Percentiles rank a stretch among this genome's conserved stretches.
These are phyloP conservation scores for Hypholoma fasciculare DNA, from an alignment of 768 basidiomycete species.

Conservation along the genomic window DNA sequence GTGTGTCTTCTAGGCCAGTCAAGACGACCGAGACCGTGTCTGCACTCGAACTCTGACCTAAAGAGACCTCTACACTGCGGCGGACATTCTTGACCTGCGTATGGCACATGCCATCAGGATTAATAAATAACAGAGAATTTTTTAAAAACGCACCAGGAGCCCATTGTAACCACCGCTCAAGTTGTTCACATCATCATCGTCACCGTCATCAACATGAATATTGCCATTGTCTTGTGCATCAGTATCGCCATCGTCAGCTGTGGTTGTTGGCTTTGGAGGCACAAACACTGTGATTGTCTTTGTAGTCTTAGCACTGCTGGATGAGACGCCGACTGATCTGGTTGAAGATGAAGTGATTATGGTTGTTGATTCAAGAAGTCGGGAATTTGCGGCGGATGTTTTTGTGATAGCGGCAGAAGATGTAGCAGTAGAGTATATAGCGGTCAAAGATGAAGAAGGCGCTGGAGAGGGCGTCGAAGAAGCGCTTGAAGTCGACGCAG, in stretches of 20 bases:
- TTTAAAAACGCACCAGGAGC: not conserved
- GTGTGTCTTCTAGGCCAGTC: conserved; percentile 20
- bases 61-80: conserved; percentile 17
- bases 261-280: conserved; percentile 9
- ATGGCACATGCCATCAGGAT: not conserved
- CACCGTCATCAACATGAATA: conserved; percentile 10
- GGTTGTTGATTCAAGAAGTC: no score
- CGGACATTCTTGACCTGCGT: conserved; percentile 3
- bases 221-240: conserved; percentile 13
- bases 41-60: not conserved
- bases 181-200: not conserved
- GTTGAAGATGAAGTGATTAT: not conserved
- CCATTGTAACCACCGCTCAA: not conserved
- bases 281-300: conserved; percentile 28
- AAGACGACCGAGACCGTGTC: conserved; percentile 14
- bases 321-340: not conserved
- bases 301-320: conserved; percentile 9
- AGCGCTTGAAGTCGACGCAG: not conserved
- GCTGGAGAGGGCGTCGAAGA: not conserved
- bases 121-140: not conserved
- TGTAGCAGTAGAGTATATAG: not conserved
- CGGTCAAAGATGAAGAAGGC: not conserved
- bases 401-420: not conserved
- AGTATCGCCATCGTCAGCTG: conserved; percentile 6
- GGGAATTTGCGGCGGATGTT: conserved; percentile 10